These are phyloP conservation scores for Crassisporium funariophilum DNA, from an alignment of 768 basidiomycete genomes.

Conservation along the genomic window DNA sequence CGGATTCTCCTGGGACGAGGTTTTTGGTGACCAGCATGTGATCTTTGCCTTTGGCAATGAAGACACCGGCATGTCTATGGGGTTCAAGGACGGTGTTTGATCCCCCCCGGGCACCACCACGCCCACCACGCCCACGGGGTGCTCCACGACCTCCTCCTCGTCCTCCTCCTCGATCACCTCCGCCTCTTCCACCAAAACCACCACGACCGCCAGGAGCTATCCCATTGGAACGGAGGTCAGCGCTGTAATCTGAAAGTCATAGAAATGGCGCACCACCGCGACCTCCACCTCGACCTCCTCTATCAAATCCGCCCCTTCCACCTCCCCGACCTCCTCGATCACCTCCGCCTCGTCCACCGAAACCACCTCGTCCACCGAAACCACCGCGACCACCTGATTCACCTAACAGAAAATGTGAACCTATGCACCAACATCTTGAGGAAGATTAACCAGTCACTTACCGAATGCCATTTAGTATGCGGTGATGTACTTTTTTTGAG, in stretches of 20 bases:
- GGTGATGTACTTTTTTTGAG: conserved; percentile 11
- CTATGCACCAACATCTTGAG: neutral
- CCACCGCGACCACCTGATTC: no score
- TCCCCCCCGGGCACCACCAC: conserved; percentile 75
- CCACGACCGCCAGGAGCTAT: no score
- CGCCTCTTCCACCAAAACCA: conserved; percentile 59
- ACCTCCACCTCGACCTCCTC: conserved; percentile 65
- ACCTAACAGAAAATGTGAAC: conserved; percentile 34
- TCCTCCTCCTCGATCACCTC: conserved; percentile 39
- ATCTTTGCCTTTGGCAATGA: conserved; percentile 95
- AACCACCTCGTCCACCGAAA: conserved; percentile 80
- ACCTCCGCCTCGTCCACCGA: conserved; percentile 52
- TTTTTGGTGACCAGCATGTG: conserved; percentile 96
- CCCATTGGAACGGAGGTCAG: no score
- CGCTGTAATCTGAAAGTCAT: no score
- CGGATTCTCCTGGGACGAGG: conserved; percentile 94
- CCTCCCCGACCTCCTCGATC: conserved; percentile 41
- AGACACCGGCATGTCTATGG: conserved; percentile 89
- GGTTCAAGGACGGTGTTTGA: conserved; percentile 89
- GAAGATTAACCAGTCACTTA: conserved; percentile 11
- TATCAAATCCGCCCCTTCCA: conserved; percentile 35
- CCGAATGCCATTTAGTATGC: conserved; percentile 35
- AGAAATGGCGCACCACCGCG: conserved; percentile 74
- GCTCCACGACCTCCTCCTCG: conserved; percentile 37
- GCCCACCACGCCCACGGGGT: conserved; percentile 54